These are phyloP conservation scores for Fusarium aywerte DNA, from an alignment of 2,329 filamentous ascomycete genomes.

Conservation along the genomic window DNA sequence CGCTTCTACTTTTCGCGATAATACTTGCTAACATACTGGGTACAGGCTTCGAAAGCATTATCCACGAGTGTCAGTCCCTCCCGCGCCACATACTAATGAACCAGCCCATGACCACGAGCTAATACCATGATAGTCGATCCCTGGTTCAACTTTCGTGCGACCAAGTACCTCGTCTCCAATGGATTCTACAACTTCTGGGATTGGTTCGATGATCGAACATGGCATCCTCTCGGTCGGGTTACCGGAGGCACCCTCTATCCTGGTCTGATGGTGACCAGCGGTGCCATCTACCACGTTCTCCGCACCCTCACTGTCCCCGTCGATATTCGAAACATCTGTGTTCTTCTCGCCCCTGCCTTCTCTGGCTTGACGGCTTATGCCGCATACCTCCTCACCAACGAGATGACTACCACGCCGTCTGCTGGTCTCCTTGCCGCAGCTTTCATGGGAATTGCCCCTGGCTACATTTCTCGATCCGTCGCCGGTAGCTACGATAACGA, in stretches of 20 bases:
- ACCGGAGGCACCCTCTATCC: conserved; percentile 99
- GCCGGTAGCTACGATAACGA: conserved; percentile 99
- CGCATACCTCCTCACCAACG: conserved; percentile 93
- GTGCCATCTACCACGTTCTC: conserved; percentile 93
- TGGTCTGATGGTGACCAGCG: conserved; percentile 98
- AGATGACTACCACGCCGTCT: conserved; percentile 95
- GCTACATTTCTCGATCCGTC: conserved; percentile 97
- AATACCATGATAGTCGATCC: conserved; percentile 79
- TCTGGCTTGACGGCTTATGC: conserved; percentile 94
- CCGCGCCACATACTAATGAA: conserved; percentile 16
- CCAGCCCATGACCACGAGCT: conserved; percentile 35
- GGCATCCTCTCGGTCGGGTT: conserved; percentile 97
- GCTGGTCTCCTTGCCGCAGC: conserved; percentile 92
- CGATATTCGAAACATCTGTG: conserved; percentile 98
- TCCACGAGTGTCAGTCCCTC: conserved; percentile 90
- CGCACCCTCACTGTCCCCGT: conserved; percentile 89
- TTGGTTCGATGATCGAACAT: conserved; percentile 99
- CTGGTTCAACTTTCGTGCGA: conserved; percentile 99
- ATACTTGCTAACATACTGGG: conserved; percentile 48
- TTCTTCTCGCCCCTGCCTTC: conserved; percentile 92
- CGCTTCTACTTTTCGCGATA: background rate
- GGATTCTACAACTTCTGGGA: conserved; percentile 99
- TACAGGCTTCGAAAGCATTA: conserved; percentile 95
- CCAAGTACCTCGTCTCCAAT: conserved; percentile 95
- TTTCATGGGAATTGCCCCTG: conserved; percentile 98